Evolutionary conservation across 129 eudicot species (phyloP).

Genomic region (Logfia minima): DNA sequence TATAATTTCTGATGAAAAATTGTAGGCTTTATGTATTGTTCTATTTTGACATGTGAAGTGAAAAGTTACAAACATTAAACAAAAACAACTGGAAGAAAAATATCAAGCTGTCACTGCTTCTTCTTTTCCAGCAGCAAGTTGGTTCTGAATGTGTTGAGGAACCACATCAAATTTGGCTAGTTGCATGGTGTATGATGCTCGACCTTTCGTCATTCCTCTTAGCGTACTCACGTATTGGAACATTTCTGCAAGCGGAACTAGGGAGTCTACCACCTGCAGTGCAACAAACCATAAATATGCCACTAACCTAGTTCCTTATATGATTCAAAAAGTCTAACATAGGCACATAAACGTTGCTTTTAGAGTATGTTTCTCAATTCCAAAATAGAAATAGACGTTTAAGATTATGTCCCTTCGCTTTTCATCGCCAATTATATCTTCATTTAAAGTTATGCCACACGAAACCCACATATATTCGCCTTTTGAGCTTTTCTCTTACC

Average conservation of each 20-base stretch:
- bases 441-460: too few species aligned
- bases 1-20: constrained; percentile 25
- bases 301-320: not conserved
- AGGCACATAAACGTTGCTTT: not conserved
- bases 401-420: not conserved
- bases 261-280: constrained; percentile 82
- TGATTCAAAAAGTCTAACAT: not conserved
- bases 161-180: constrained; percentile 90
- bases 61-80: constrained; percentile 24
- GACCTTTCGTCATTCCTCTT: constrained; percentile 93
- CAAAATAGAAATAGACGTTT: not conserved
- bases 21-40: constrained; percentile 14
- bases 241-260: constrained; percentile 96
- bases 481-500: too few species aligned
- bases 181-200: constrained; percentile 97
- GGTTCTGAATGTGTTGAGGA: constrained; percentile 94
- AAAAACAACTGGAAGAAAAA: not conserved
- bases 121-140: constrained; percentile 68
- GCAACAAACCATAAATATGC: constrained; percentile 10
- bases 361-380: not conserved
- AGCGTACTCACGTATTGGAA: constrained; percentile 89
- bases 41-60: constrained; percentile 23
- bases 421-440: too few species aligned
- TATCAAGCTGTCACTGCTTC: constrained; percentile 76
- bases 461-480: too few species aligned